phyloP scores from a whole-genome alignment of 2,329 filamentous ascomycete species.

The Aspergillus fijiensis region DNA sequence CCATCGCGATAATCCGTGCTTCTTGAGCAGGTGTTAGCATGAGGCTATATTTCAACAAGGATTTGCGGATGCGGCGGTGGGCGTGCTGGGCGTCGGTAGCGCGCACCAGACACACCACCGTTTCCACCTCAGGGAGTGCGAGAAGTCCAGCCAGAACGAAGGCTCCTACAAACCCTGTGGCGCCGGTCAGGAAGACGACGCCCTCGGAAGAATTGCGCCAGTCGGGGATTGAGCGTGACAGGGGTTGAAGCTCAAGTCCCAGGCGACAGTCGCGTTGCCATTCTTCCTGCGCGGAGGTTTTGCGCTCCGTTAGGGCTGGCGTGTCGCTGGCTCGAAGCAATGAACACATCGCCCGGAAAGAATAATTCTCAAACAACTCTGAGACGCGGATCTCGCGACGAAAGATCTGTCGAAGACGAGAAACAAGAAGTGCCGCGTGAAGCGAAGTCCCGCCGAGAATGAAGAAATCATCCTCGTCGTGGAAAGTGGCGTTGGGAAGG shows the following conservation, averaged over 20 bases:
- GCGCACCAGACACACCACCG: conserved; percentile 71
- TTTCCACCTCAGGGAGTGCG: conserved; percentile 49
- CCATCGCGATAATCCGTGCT: conserved; percentile 13
- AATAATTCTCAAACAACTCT: conserved; percentile 22
- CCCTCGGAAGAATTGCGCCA: conserved; percentile 15
- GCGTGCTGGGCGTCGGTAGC: conserved; percentile 51
- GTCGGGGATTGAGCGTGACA: background rate
- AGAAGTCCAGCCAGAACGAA: conserved; percentile 72
- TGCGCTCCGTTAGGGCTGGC: background rate
- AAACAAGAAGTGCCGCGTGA: background rate
- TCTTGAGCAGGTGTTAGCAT: conserved; percentile 7
- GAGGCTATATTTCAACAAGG: conserved; percentile 12
- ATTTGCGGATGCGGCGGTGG: conserved; percentile 6
- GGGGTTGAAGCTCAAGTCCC: background rate
- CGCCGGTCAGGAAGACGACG: conserved; percentile 72
- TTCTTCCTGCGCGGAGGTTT: conserved; percentile 11
- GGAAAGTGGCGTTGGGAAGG: conserved; percentile 2
- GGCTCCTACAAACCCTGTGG: conserved; percentile 78
- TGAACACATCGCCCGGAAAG: conserved; percentile 8
- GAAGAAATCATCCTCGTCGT: background rate
- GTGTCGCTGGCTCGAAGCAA: conserved; percentile 4
- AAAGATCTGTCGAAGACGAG: background rate
- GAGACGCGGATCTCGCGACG: conserved; percentile 10
- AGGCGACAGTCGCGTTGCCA: conserved; percentile 21
- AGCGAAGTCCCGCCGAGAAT: background rate